A percentile compares a stretch with the other conserved stretches of the same genome.
Conservation (phyloP, 176 grass and related monocot genomes). For the Bonia amplexicaulis region DNA sequence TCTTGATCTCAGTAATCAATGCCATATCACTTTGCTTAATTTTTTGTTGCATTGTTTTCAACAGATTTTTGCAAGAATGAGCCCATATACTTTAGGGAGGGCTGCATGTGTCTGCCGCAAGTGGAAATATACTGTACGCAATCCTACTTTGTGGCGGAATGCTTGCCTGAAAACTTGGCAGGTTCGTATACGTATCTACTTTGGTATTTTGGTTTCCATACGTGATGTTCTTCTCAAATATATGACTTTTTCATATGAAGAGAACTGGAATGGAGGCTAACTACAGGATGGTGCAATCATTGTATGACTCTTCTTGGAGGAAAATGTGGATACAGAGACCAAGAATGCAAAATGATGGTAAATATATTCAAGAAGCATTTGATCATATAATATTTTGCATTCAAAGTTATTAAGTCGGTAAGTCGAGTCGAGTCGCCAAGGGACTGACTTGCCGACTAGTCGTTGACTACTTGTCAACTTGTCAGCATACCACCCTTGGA, state of each 20-base stretch:
- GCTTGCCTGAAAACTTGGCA: constrained; percentile 89
- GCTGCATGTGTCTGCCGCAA: constrained; percentile 83
- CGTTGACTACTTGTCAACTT: neutral
- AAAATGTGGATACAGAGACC: constrained; percentile 95
- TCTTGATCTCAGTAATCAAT: neutral
- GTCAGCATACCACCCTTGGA: neutral
- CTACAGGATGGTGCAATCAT: constrained; percentile 48
- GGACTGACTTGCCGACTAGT: neutral
- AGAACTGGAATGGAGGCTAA: constrained; percentile 69
- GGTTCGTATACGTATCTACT: constrained; percentile 40
- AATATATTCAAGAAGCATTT: constrained; percentile 17
- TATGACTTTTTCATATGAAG: constrained; percentile 36
- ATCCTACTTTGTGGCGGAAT: constrained; percentile 74
- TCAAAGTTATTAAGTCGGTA: neutral
- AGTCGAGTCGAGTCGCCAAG: neutral
- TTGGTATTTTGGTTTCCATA: constrained; percentile 13
- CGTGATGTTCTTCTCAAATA: constrained; percentile 23
- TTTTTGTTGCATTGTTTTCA: constrained; percentile 1
- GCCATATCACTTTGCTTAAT: neutral
- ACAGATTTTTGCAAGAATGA: constrained; percentile 89
- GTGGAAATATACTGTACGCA: constrained; percentile 87
- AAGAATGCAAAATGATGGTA: constrained; percentile 82
- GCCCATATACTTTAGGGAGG: constrained; percentile 74
- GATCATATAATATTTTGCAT: neutral
- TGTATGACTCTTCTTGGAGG: constrained; percentile 92